A percentile compares a stretch with the other conserved stretches of the same genome.
Conservation (phyloP, 148 eudicot genomes). For the Silene conica region DNA sequence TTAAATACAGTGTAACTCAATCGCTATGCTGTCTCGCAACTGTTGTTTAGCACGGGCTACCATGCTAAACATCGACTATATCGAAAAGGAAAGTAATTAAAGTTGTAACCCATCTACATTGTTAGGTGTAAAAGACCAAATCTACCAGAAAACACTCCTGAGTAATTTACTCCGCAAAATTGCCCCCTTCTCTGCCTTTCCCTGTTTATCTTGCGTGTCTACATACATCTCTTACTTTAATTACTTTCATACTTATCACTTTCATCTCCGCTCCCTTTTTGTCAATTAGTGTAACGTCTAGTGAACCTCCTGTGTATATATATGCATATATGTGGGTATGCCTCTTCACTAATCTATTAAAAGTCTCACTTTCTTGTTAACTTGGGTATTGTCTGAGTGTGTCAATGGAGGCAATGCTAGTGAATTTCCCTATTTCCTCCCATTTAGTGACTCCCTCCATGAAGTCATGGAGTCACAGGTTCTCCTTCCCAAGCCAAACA, state of each 20-base stretch:
- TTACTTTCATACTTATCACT: not conserved
- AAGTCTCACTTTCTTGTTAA: not conserved
- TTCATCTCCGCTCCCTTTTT: not conserved
- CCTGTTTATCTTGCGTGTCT: not conserved
- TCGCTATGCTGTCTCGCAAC: too few species aligned
- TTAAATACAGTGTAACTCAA: too few species aligned
- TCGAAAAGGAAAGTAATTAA: slow-evolving; percentile 2
- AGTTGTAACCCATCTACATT: not conserved
- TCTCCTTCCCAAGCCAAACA: not conserved
- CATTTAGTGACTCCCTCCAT: not conserved
- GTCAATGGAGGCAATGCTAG: slow-evolving; percentile 13
- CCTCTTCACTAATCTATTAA: not conserved
- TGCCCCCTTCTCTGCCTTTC: not conserved
- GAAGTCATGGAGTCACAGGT: not conserved
- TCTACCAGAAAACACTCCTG: slow-evolving; percentile 1
- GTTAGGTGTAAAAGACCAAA: not conserved
- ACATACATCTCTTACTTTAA: not conserved
- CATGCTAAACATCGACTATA: not conserved
- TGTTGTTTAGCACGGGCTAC: too few species aligned
- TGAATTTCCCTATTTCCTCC: not conserved
- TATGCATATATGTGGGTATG: slow-evolving; percentile 1
- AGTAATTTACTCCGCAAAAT: not conserved
- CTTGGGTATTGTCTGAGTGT: not conserved
- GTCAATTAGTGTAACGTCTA: slow-evolving; percentile 9
- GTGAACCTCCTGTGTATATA: not conserved